phyloP scores from a whole-genome alignment of 768 basidiomycete genomes.

The Melanogaster broomeanus region DNA sequence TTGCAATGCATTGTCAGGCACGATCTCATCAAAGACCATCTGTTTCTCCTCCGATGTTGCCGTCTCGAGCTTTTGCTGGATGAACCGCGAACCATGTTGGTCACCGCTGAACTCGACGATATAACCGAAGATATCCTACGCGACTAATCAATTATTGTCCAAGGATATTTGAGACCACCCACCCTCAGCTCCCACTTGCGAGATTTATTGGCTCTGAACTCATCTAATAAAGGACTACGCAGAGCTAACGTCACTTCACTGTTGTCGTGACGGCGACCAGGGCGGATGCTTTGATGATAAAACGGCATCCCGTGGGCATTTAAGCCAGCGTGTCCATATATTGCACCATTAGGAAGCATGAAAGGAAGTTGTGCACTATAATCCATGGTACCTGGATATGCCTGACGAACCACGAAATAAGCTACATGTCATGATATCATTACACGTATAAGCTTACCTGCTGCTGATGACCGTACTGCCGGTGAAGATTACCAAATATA shows the following conservation, averaged over 20 bases:
- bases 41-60: conserved; percentile 81
- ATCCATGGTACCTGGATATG: conserved; percentile 47
- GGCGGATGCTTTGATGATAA: conserved; percentile 43
- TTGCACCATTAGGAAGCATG: conserved; percentile 43
- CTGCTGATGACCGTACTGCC: conserved; percentile 48
- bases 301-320: conserved; percentile 36
- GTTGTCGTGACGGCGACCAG: conserved; percentile 46
- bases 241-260: conserved; percentile 38
- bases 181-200: conserved; percentile 84
- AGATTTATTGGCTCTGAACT: conserved; percentile 79
- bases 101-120: conserved; percentile 92
- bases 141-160: conserved; percentile 3
- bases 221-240: conserved; percentile 77
- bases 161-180: conserved; percentile 22
- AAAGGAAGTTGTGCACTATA: conserved; percentile 49
- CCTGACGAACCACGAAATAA: conserved; percentile 24
- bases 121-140: conserved; percentile 82
- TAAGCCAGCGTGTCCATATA: conserved; percentile 43
- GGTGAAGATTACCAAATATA: conserved; percentile 10
- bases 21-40: conserved; percentile 83
- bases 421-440: background rate
- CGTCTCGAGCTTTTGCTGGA: conserved; percentile 82
- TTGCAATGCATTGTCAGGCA: conserved; percentile 70
- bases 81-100: conserved; percentile 97
- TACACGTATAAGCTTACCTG: conserved; percentile 38